A percentile compares a stretch with the other conserved stretches of the same genome.
Conservation (phyloP, 2,329 filamentous ascomycete species). For the Penicillium oxalicum region DNA sequence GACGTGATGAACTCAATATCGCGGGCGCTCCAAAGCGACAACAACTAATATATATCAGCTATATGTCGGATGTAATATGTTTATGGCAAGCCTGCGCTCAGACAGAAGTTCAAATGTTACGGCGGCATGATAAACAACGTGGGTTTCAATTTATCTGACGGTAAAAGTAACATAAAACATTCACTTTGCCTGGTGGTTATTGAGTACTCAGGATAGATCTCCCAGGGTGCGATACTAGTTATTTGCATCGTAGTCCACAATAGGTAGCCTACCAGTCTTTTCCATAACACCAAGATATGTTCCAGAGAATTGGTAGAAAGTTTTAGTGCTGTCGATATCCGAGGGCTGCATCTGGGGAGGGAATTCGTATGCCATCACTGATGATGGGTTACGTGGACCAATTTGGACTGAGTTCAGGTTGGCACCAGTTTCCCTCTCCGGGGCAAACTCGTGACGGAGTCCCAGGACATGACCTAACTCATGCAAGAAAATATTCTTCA, state of each 20-base stretch:
- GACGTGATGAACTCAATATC: no score
- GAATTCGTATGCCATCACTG: neutral
- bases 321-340: neutral
- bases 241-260: neutral
- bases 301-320: neutral
- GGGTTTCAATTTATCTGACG: neutral
- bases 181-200: neutral
- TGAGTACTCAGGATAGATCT: neutral
- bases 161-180: slow-evolving; percentile 1
- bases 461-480: neutral
- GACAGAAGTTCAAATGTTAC: neutral
- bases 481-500: neutral
- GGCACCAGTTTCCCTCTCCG: neutral
- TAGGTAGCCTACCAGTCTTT: neutral
- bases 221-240: neutral
- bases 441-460: neutral
- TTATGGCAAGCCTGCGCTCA: neutral
- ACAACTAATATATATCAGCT: neutral
- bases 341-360: neutral
- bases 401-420: neutral
- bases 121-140: neutral
- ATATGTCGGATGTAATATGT: neutral
- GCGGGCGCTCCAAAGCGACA: neutral
- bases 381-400: neutral
- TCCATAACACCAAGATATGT: neutral